Evolutionary conservation across 2,329 filamentous ascomycete species (phyloP).

Genomic region (Colletotrichum melonis): DNA sequence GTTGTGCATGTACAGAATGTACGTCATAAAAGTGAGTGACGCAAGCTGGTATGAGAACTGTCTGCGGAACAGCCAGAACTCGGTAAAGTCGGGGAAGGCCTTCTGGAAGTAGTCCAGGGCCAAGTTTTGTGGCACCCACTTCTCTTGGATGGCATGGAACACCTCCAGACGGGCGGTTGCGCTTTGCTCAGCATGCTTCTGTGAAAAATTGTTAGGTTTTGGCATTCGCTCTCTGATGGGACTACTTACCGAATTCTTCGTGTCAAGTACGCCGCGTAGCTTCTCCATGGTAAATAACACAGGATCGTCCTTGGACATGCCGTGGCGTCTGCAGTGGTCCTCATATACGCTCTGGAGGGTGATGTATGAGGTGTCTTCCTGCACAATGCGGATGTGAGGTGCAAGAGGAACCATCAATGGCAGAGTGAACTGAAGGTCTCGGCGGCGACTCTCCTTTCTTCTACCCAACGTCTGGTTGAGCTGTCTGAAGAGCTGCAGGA

Average conservation of each 20-base stretch:
- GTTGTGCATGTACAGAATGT: slow-evolving; percentile 96
- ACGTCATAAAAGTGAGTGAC: slow-evolving; percentile 97
- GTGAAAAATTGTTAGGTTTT: slow-evolving; percentile 42
- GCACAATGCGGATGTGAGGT: slow-evolving; percentile 92
- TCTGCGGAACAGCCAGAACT: slow-evolving; percentile 98
- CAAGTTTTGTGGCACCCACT: slow-evolving; percentile 86
- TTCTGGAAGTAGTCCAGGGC: slow-evolving; percentile 90
- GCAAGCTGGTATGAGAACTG: slow-evolving; percentile 98
- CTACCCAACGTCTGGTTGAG: slow-evolving; percentile 93
- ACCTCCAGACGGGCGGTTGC: slow-evolving; percentile 86
- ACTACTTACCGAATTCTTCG: slow-evolving; percentile 68
- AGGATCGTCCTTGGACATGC: slow-evolving; percentile 93
- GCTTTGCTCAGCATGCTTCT: slow-evolving; percentile 76
- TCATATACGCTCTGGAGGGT: slow-evolving; percentile 96
- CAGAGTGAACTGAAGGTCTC: slow-evolving; percentile 95
- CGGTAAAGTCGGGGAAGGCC: slow-evolving; percentile 87
- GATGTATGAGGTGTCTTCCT: slow-evolving; percentile 94
- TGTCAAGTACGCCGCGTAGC: slow-evolving; percentile 79
- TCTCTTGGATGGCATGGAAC: slow-evolving; percentile 93
- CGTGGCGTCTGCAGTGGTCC: slow-evolving; percentile 89
- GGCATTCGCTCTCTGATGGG: slow-evolving; percentile 19
- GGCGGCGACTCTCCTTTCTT: slow-evolving; percentile 92
- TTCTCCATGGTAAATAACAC: slow-evolving; percentile 97
- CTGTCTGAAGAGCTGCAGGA: slow-evolving; percentile 95
- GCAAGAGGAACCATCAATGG: slow-evolving; percentile 96